Evolutionary conservation across 768 basidiomycete species (phyloP).

Genomic region (Pleurotus pulmonarius): DNA sequence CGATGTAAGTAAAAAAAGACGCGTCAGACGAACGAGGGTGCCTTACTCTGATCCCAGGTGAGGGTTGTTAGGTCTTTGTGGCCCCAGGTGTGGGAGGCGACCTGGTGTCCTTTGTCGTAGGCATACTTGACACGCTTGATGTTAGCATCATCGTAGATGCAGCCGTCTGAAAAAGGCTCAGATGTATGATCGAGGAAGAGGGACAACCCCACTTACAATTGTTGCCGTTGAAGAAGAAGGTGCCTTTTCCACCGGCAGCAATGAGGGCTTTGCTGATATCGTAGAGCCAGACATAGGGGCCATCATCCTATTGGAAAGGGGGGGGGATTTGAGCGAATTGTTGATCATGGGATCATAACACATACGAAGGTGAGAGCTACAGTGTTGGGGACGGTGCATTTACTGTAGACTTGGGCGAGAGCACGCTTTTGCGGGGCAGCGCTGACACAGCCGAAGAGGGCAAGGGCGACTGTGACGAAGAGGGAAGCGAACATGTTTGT

Average conservation of each 20-base stretch:
- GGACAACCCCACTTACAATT: conserved; percentile 10
- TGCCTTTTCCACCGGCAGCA: conserved; percentile 21
- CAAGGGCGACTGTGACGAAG: background rate
- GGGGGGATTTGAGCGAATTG: background rate
- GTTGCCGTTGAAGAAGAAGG: conserved; percentile 24
- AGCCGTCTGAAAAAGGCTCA: conserved; percentile 19
- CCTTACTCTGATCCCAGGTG: conserved; percentile 25
- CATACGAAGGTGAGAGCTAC: conserved; percentile 38
- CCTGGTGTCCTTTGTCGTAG: conserved; percentile 33
- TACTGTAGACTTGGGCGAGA: conserved; percentile 27
- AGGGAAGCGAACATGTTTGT: background rate
- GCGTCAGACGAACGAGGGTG: background rate
- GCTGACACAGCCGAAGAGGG: background rate
- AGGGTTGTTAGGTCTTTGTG: conserved; percentile 35
- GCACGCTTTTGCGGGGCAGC: conserved; percentile 7
- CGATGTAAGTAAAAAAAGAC: background rate
- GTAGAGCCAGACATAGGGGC: conserved; percentile 34
- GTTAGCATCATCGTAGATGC: conserved; percentile 31
- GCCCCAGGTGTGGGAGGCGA: conserved; percentile 48
- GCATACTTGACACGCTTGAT: conserved; percentile 28
- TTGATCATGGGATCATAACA: background rate
- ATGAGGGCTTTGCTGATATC: conserved; percentile 24
- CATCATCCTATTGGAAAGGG: conserved; percentile 32
- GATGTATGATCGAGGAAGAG: background rate
- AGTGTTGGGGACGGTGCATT: conserved; percentile 32